Evolutionary conservation across 257 asterid species (phyloP).

Genomic region (Primulina tabacum): DNA sequence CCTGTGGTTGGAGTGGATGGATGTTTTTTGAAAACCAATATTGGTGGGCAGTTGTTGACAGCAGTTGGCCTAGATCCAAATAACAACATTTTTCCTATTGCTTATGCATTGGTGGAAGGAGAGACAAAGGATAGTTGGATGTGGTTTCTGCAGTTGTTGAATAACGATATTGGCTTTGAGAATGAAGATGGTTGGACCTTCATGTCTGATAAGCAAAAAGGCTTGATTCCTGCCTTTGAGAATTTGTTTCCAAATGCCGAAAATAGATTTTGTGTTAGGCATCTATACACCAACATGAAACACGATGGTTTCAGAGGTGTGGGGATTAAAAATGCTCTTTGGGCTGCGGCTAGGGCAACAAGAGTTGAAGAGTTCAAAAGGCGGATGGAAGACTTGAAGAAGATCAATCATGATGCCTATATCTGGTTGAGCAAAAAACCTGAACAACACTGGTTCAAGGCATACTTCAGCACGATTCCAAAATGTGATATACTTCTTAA

Average conservation of each 20-base stretch:
- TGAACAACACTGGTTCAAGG: background rate
- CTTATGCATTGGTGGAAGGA: constrained; percentile 10
- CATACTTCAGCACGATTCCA: background rate
- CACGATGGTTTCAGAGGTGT: background rate
- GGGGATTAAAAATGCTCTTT: background rate
- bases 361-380: background rate
- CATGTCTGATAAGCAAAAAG: background rate
- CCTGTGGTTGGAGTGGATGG: background rate
- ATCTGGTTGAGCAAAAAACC: background rate
- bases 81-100: constrained; percentile 8
- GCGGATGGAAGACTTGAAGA: background rate
- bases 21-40: background rate
- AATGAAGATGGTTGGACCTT: background rate
- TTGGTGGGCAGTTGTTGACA: background rate
- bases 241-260: background rate
- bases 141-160: background rate
- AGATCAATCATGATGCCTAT: background rate
- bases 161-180: background rate
- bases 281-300: background rate
- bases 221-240: background rate
- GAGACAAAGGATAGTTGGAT: background rate
- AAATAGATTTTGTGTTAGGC: constrained; percentile 2
- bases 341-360: background rate
- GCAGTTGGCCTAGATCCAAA: constrained; percentile 1
- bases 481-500: background rate